Base-by-base conservation (phyloP, 1,284 basidiomycete species). In the Austroboletus niveus region DNA sequence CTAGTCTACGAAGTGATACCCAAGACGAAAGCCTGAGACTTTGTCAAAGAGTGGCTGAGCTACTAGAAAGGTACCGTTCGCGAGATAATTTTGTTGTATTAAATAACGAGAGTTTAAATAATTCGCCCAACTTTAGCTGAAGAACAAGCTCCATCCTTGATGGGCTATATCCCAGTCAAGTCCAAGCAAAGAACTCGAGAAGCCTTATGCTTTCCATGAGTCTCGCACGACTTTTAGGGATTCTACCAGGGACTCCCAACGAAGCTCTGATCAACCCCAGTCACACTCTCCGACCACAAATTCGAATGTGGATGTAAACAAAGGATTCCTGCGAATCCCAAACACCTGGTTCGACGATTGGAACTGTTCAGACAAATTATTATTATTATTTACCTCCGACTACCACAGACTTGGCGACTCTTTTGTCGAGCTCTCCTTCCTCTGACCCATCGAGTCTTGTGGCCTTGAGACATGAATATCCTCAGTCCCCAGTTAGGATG, bases 51-150 rank as follows among this genome's bases (percentile, higher is more conserved):
- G 85, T 92, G 30, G 88, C 89, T 8, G 89, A 93, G 61, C 76
- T 93, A 24, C 17, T 17, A 17, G 3, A 89, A 93, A 68, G 84
- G 86, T 49, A 87, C 92, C 31, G 87, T 92, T 52, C 81, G 89
- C 38, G 88, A 92, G 74, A 84, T 84, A 64, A 54, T 64, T 60
- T 47, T 17, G 22, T 42, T 24, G 22, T 24, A 2, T 27, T 27
- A 3, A 41, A 27, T 22, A 24, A 43, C 31, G 32, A 14, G 44
- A 14, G 14, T 9, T 17, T 14, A n/a, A 43, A 52, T 41, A 43
- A 55, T 35, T 61, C 42, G 41, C 31, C 39, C 27, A 34, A 51
- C 27, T 3, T 34, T 47, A 80, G 77, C 64, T 87, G 52, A 87
- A 87, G 69, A 84, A 87, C 56, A 87, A 86, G 60, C 85, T 85